Evolutionary conservation across 257 asterid genomes (phyloP).

Genomic region (Capsicum chinense): DNA sequence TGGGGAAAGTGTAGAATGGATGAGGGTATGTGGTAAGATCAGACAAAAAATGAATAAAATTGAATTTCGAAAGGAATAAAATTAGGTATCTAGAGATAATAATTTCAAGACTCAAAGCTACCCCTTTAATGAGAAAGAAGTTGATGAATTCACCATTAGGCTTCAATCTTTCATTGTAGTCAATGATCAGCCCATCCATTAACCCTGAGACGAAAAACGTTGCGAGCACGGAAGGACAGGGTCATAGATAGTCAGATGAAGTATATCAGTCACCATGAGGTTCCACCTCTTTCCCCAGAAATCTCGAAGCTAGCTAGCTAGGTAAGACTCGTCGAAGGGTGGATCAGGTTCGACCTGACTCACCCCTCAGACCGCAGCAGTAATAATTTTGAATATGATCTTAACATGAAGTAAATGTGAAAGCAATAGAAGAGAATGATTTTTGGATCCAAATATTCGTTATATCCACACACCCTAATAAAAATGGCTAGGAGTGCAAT

Average conservation of each 20-base stretch:
- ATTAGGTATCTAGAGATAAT: not conserved
- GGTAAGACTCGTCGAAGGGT: conserved; percentile 32
- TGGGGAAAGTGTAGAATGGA: too few relatives aligned
- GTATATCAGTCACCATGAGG: conserved; percentile 47
- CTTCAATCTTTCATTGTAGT: conserved; percentile 44
- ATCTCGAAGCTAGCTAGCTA: conserved; percentile 60
- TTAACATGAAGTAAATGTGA: not conserved
- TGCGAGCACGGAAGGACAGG: conserved; percentile 27
- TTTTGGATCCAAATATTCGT: conserved; percentile 34
- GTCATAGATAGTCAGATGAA: conserved; percentile 39
- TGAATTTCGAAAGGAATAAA: not conserved
- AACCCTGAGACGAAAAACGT: conserved; percentile 51
- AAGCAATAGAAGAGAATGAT: conserved; percentile 28
- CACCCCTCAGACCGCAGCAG: not conserved
- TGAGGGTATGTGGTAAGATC: too few relatives aligned
- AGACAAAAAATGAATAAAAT: not conserved
- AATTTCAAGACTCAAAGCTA: conserved; percentile 39
- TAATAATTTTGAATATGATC: conserved; percentile 16
- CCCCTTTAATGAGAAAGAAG: conserved; percentile 56
- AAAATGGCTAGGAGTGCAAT: too few relatives aligned
- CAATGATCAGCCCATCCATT: conserved; percentile 69
- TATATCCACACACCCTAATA: conserved; percentile 13
- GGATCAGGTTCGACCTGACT: conserved; percentile 27
- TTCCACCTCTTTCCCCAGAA: conserved; percentile 77
- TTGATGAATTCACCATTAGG: conserved; percentile 49